Percentiles rank a stretch among this genome's conserved stretches.
These are phyloP conservation scores for Geotrichum histeridarum DNA, from an alignment of 1,139 yeast species.

Conservation along the genomic window DNA sequence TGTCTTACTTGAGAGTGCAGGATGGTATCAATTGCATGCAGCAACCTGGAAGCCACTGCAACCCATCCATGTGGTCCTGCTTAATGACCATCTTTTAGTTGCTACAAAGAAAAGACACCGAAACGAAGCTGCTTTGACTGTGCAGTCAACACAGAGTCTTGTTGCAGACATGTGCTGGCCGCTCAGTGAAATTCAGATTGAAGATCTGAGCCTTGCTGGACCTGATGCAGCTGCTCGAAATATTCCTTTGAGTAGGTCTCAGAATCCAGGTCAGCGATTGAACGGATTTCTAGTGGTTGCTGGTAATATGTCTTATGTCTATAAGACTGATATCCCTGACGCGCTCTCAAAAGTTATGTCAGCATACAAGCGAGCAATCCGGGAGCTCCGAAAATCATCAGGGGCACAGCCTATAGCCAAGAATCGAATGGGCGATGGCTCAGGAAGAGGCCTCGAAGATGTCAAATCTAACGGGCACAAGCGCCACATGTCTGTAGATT, in stretches of 20 bases:
- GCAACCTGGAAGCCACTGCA: constrained; percentile 82
- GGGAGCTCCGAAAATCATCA: constrained; percentile 48
- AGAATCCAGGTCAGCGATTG: constrained; percentile 42
- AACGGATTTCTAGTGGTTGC: constrained; percentile 37
- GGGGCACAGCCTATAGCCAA: constrained; percentile 26
- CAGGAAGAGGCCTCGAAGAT: not conserved
- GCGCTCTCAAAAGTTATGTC: constrained; percentile 55
- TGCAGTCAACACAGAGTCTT: constrained; percentile 38
- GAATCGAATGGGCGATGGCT: not conserved
- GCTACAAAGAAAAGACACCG: constrained; percentile 57
- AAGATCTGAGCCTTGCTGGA: constrained; percentile 35
- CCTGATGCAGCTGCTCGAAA: constrained; percentile 12
- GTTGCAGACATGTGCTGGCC: constrained; percentile 82
- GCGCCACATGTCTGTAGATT: constrained; percentile 21
- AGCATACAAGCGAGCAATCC: constrained; percentile 60
- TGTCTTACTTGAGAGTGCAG: constrained; percentile 68
- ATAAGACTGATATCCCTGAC: constrained; percentile 59
- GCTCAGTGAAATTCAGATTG: constrained; percentile 54
- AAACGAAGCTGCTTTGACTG: constrained; percentile 22
- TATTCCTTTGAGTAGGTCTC: constrained; percentile 16
- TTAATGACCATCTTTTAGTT: constrained; percentile 71
- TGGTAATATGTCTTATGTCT: constrained; percentile 51
- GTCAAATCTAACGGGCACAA: constrained; percentile 18
- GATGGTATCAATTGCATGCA: constrained; percentile 84
- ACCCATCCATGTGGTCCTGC: constrained; percentile 67